Evolutionary conservation across 768 basidiomycete genomes (phyloP).

Genomic region (Symmetrospora coprosmae): DNA sequence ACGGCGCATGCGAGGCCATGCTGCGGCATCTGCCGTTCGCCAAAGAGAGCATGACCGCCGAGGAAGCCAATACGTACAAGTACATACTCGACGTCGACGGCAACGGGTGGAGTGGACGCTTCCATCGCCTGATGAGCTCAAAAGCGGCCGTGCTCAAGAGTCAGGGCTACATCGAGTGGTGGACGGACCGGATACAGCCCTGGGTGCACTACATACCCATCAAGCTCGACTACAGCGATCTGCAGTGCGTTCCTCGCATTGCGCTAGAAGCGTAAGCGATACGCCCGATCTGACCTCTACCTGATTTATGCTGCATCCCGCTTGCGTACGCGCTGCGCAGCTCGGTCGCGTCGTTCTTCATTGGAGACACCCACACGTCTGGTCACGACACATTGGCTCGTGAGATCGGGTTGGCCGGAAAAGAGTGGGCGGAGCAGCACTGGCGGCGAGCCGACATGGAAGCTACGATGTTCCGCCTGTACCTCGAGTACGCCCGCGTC

Average conservation of each 20-base stretch:
- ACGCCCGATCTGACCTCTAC: conserved; percentile 37
- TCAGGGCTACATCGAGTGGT: conserved; percentile 31
- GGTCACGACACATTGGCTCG: conserved; percentile 39
- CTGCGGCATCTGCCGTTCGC: conserved; percentile 22
- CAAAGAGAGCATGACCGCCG: conserved; percentile 10
- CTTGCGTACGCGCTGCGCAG: too few species aligned
- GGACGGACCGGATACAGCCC: conserved; percentile 35
- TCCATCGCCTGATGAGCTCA: conserved; percentile 49
- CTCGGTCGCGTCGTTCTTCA: conserved; percentile 39
- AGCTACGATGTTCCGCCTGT: conserved; percentile 38
- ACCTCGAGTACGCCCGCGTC: conserved; percentile 34
- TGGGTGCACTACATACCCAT: conserved; percentile 39
- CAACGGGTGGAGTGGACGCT: conserved; percentile 66
- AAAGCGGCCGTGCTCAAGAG: conserved; percentile 39
- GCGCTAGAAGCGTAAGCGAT: conserved; percentile 13
- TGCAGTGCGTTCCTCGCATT: conserved; percentile 36
- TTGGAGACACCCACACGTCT: conserved; percentile 33
- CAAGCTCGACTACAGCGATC: conserved; percentile 34
- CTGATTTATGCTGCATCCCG: too few species aligned
- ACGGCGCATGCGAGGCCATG: conserved; percentile 27
- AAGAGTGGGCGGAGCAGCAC: conserved; percentile 37
- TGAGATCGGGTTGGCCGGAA: conserved; percentile 34
- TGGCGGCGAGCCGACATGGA: conserved; percentile 37
- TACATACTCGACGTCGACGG: conserved; percentile 32
- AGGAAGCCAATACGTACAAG: conserved; percentile 32